Evolutionary conservation across 225 moss, liverwort and hornwort species (phyloP).

Genomic region (Bryoerythrophyllum caledonicum): DNA sequence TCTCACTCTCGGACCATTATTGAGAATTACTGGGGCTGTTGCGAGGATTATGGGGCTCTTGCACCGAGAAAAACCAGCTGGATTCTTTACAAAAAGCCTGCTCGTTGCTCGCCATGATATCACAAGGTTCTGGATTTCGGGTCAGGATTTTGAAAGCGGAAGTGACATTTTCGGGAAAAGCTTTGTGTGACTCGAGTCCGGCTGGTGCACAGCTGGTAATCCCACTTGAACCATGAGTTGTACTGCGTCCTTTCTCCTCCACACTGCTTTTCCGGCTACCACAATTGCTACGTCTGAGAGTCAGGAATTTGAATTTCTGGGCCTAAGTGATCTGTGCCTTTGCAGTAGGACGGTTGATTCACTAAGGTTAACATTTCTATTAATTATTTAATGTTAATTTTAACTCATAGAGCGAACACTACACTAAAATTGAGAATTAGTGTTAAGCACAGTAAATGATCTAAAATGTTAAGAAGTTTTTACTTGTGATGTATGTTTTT

Average conservation of each 20-base stretch:
- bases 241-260: neutral
- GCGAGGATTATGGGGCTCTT: neutral
- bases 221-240: neutral
- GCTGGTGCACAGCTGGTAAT: conserved; percentile 7
- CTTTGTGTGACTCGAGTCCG: neutral
- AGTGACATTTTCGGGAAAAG: neutral
- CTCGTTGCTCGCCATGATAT: neutral
- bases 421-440: too few species aligned
- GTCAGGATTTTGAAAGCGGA: neutral
- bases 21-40: neutral
- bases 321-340: neutral
- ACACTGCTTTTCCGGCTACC: neutral
- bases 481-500: too few species aligned
- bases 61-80: neutral
- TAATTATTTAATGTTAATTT: too few species aligned
- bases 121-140: too few species aligned
- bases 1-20: neutral
- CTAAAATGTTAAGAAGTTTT: too few species aligned
- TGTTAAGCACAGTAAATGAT: too few species aligned
- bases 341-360: too few species aligned
- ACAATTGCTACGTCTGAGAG: neutral
- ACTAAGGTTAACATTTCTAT: too few species aligned
- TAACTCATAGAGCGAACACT: too few species aligned
- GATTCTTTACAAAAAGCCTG: neutral
- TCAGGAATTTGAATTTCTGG: neutral